These are phyloP conservation scores for Chrysoporthe austroafricana DNA, from an alignment of 2,329 filamentous ascomycete species.

Conservation along the genomic window DNA sequence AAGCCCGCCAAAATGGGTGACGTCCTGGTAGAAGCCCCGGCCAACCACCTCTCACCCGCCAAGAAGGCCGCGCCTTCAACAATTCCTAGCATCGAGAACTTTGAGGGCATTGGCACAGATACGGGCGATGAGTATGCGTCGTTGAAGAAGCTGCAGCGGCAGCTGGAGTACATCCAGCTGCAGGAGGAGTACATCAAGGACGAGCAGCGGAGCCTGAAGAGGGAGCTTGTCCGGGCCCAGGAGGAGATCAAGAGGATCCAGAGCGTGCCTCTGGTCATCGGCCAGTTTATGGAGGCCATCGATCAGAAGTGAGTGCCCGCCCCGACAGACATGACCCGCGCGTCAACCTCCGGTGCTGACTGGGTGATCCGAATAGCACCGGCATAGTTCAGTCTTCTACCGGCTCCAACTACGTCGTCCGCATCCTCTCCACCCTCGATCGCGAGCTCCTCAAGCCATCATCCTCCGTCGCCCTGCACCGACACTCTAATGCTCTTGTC, in stretches of 20 bases:
- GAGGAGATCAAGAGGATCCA: slow-evolving; percentile 99
- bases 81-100: slow-evolving; percentile 87
- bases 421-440: slow-evolving; percentile 96
- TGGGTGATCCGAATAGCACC: slow-evolving; percentile 62
- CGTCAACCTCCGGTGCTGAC: slow-evolving; percentile 15
- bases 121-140: slow-evolving; percentile 91
- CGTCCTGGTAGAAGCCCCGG: slow-evolving; percentile 80
- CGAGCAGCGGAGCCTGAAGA: slow-evolving; percentile 97
- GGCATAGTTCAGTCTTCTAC: slow-evolving; percentile 98
- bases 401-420: slow-evolving; percentile 97
- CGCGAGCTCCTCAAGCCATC: slow-evolving; percentile 97
- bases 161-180: slow-evolving; percentile 97
- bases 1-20: slow-evolving; percentile 71
- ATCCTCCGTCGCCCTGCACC: slow-evolving; percentile 94
- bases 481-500: slow-evolving; percentile 96
- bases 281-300: slow-evolving; percentile 99
- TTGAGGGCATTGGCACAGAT: slow-evolving; percentile 82
- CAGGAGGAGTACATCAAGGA: slow-evolving; percentile 99
- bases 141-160: slow-evolving; percentile 94
- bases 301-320: slow-evolving; percentile 82
- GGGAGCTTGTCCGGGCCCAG: slow-evolving; percentile 94
- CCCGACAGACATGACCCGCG: slow-evolving; percentile 21
- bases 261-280: slow-evolving; percentile 95
- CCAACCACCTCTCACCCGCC: slow-evolving; percentile 73
- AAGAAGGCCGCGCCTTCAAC: slow-evolving; percentile 79